These are phyloP conservation scores for Sarocladium kiliense DNA, from an alignment of 2,329 filamentous ascomycete species.

Conservation along the genomic window DNA sequence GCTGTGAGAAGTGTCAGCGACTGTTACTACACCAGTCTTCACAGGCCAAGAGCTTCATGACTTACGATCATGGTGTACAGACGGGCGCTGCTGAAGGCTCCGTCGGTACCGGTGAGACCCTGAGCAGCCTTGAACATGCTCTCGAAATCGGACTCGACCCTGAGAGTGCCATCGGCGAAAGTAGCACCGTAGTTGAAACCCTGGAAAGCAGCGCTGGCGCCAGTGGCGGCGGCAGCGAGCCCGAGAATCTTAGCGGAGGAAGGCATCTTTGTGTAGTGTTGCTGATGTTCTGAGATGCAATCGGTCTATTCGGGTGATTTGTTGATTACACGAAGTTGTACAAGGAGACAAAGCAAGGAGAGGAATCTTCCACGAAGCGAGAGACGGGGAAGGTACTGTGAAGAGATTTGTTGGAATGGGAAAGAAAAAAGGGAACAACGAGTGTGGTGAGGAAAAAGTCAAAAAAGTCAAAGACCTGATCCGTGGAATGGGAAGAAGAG, in stretches of 20 bases:
- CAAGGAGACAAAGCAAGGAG: neutral
- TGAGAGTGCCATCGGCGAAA: constrained; percentile 54
- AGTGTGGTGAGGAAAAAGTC: constrained; percentile 8
- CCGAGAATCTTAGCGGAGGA: constrained; percentile 25
- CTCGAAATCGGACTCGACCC: constrained; percentile 62
- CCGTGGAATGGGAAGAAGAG: neutral
- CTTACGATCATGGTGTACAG: constrained; percentile 67
- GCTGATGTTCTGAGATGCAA: neutral
- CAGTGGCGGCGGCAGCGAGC: constrained; percentile 27
- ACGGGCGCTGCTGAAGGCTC: constrained; percentile 61
- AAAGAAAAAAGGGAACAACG: constrained; percentile 2
- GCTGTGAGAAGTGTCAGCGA: constrained; percentile 32
- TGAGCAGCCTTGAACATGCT: constrained; percentile 63
- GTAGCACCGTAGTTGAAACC: constrained; percentile 72
- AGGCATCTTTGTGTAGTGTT: constrained; percentile 22
- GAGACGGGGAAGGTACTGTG: constrained; percentile 6
- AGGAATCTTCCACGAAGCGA: constrained; percentile 9
- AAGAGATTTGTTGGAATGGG: constrained; percentile 4
- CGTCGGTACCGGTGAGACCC: constrained; percentile 56
- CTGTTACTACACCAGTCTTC: neutral
- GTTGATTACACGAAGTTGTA: constrained; percentile 4
- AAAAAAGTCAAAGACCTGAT: constrained; percentile 2
- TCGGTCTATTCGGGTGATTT: neutral
- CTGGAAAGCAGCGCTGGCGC: constrained; percentile 37
- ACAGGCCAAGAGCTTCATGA: neutral